Base-by-base conservation (phyloP, 768 basidiomycete genomes). In the Chiua virens region DNA sequence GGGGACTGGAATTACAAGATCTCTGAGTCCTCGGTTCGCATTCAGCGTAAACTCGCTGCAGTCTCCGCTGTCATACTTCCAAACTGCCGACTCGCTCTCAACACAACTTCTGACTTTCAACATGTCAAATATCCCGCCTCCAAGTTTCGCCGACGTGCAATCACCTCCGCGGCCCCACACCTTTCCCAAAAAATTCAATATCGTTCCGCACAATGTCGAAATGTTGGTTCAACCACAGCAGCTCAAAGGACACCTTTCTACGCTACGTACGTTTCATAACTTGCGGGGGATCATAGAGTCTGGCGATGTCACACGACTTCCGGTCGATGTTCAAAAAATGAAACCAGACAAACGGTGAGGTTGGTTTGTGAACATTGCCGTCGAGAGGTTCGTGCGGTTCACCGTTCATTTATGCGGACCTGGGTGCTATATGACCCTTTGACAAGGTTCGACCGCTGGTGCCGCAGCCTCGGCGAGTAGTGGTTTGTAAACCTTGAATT, bases 391-490 rank as follows among this genome's bases (percentile, higher is more conserved):
- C 8, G 15, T 36, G 14, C n/a, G 7, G 36, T 9, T 2, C 22
- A 14, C 6, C 23, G 23, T 23, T 23, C 6, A 3, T 23, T 38
- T 27, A n/a, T 22, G 7, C 7, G 9, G 23, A 8, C 5, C 4
- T 34, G 15, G 1, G 10, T 23, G 3, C 22, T 57, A n/a, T 4
- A 45, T 5, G 2, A 0, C 8, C 35, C 10, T 38, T n/a, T n/a
- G n/a, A n/a, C 18, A 5, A 73, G 73, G 42, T 75, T 74, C 49
- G 55, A 67, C 4, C 64, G 68, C 2, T 75, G 73, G 73, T 65
- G n/a, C n/a, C 8, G 20, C 23, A 42, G 42, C 35, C 51, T 64
- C 11, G 36, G 38, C 30, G 20, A 21, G 37, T 36, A 20, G 42
- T 20, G 2, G 23, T 34, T 20, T 7, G 28, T 34, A 17, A 22